A percentile compares a stretch with the other conserved stretches of the same genome.
Evolutionary conservation across 2,329 filamentous ascomycete genomes (phyloP).

Genomic region (Aspergillus felis): DNA sequence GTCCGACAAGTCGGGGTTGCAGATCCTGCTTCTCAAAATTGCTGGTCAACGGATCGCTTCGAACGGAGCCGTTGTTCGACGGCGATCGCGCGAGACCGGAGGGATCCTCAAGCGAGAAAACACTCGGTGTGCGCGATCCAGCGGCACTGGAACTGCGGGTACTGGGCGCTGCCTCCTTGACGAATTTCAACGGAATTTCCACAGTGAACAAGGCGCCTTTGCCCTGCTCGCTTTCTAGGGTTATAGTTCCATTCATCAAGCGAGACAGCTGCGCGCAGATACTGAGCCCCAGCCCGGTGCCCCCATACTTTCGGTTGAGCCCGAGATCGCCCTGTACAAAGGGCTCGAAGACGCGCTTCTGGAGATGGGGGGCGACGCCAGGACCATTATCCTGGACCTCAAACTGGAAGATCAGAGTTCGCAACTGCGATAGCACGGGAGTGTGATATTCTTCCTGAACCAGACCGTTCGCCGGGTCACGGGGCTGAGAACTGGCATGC

Average conservation of each 20-base stretch:
- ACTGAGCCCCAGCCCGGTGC: slow-evolving; percentile 80
- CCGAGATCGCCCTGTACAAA: slow-evolving; percentile 92
- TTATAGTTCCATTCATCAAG: slow-evolving; percentile 76
- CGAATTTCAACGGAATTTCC: slow-evolving; percentile 73
- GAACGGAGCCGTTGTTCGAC: slow-evolving; percentile 17
- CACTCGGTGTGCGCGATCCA: slow-evolving; percentile 29
- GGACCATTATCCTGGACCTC: slow-evolving; percentile 86
- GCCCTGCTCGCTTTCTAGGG: slow-evolving; percentile 66
- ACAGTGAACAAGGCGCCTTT: slow-evolving; percentile 78
- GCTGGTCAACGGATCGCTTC: slow-evolving; percentile 26
- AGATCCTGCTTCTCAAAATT: slow-evolving; percentile 54
- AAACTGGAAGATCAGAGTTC: slow-evolving; percentile 74
- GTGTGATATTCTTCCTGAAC: slow-evolving; percentile 21
- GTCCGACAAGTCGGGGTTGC: slow-evolving; percentile 74
- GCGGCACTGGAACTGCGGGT: slow-evolving; percentile 22
- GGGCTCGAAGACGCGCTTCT: slow-evolving; percentile 83
- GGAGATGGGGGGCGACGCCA: slow-evolving; percentile 74
- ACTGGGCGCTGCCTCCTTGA: slow-evolving; percentile 60
- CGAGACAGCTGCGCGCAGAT: slow-evolving; percentile 84
- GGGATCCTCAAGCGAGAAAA: slow-evolving; percentile 24
- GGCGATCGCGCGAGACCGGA: slow-evolving; percentile 19
- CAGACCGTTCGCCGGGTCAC: background rate
- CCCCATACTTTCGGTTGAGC: slow-evolving; percentile 83
- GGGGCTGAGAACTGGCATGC: slow-evolving; percentile 7
- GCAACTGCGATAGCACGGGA: slow-evolving; percentile 56